Percentiles rank a stretch among this genome's conserved stretches.
phyloP scores from a whole-genome alignment of 139 green algal genomes.

The Chlorella sp. region DNA sequence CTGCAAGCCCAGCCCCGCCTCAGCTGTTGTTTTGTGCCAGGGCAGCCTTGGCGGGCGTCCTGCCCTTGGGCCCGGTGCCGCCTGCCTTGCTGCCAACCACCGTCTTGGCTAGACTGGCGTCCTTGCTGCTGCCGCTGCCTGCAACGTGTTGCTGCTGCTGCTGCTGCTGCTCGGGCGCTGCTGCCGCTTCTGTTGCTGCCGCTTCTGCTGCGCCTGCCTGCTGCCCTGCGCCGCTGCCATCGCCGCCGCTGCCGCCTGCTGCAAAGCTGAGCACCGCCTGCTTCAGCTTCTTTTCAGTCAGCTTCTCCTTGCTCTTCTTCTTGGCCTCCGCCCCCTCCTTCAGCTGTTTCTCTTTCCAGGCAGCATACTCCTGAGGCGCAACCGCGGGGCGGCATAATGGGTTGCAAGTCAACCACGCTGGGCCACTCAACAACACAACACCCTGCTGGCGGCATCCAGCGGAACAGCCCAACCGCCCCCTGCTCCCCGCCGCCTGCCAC shows the following conservation, averaged over 20 bases:
- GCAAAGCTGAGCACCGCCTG: conserved; percentile 22
- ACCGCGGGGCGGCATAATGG: not conserved
- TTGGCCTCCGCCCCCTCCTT: not conserved
- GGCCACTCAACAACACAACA: too few relatives aligned
- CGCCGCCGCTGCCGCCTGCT: not conserved
- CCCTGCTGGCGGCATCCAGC: too few relatives aligned
- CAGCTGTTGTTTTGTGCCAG: conserved; percentile 3
- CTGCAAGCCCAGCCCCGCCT: not conserved
- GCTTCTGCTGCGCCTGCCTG: not conserved
- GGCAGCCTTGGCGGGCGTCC: not conserved
- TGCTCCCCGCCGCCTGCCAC: not conserved
- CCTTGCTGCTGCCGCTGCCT: not conserved
- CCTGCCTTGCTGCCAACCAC: not conserved
- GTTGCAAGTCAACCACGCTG: too few relatives aligned
- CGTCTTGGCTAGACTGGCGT: not conserved
- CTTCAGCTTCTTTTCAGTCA: conserved; percentile 21
- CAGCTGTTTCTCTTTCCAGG: conserved; percentile 8
- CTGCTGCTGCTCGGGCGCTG: not conserved
- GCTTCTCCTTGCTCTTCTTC: not conserved
- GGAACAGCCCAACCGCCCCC: not conserved
- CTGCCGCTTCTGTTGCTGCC: not conserved
- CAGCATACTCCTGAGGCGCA: not conserved
- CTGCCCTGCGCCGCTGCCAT: not conserved
- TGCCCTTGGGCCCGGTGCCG: not conserved
- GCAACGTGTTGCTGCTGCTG: not conserved